Evolutionary conservation across 2,329 filamentous ascomycete genomes (phyloP).

Genomic region (Fusarium sp.): DNA sequence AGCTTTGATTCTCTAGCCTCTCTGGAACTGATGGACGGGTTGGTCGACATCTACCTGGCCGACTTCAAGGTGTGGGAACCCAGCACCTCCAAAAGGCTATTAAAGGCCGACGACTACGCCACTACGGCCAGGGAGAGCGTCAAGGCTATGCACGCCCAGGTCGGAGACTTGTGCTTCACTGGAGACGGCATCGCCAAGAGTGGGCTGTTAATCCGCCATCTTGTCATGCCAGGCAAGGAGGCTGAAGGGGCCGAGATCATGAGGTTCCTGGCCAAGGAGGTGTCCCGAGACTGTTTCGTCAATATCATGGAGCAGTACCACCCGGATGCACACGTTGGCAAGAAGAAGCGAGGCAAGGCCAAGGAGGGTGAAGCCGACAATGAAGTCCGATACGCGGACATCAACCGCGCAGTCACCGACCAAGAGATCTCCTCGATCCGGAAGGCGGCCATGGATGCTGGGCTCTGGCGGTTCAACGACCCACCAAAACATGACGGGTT

Average conservation of each 20-base stretch:
- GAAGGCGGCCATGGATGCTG: slow-evolving; percentile 75
- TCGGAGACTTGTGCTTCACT: slow-evolving; percentile 86
- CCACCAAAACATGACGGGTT: slow-evolving; percentile 64
- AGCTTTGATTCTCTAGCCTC: slow-evolving; percentile 82
- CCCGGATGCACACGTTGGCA: slow-evolving; percentile 84
- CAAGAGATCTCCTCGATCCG: slow-evolving; percentile 75
- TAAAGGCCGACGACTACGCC: slow-evolving; percentile 84
- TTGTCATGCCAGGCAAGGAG: slow-evolving; percentile 87
- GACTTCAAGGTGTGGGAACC: slow-evolving; percentile 87
- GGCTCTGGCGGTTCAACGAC: slow-evolving; percentile 84
- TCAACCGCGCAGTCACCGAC: slow-evolving; percentile 72
- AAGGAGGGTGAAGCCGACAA: slow-evolving; percentile 56
- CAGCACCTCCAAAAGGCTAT: slow-evolving; percentile 73
- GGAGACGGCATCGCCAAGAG: slow-evolving; percentile 83
- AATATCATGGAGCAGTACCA: slow-evolving; percentile 93
- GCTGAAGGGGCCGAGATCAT: slow-evolving; percentile 80
- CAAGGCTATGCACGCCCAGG: slow-evolving; percentile 82
- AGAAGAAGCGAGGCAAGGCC: slow-evolving; percentile 57
- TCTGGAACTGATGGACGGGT: slow-evolving; percentile 77
- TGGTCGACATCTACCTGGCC: slow-evolving; percentile 88
- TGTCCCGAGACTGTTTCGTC: slow-evolving; percentile 81
- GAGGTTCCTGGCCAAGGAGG: slow-evolving; percentile 77
- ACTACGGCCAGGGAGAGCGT: slow-evolving; percentile 80
- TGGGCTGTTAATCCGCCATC: slow-evolving; percentile 80
- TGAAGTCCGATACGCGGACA: slow-evolving; percentile 76